Percentiles rank a stretch among this genome's conserved stretches.
These are phyloP conservation scores for Mortierella sp. DNA, from an alignment of 371 early-diverging fungal genomes.

Conservation along the genomic window DNA sequence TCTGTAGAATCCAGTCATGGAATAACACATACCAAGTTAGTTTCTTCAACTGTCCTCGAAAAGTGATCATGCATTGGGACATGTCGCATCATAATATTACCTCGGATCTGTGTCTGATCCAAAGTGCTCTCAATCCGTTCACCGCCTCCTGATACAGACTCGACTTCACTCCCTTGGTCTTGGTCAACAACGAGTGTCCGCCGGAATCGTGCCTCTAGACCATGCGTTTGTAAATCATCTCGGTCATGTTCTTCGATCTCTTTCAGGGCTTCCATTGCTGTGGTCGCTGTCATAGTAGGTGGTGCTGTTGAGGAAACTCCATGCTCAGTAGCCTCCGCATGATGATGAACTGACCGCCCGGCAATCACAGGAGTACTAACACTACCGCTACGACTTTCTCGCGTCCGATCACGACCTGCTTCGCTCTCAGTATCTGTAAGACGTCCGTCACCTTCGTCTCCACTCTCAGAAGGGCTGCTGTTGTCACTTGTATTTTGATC, in stretches of 20 bases:
- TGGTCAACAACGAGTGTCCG: constrained; percentile 16
- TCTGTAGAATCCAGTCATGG: constrained; percentile 9
- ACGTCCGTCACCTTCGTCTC: constrained; percentile 41
- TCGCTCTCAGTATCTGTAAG: constrained; percentile 47
- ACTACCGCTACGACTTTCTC: constrained; percentile 3
- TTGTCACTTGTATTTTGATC: constrained; percentile 1
- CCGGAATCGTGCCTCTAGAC: constrained; percentile 18
- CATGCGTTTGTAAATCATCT: constrained; percentile 30
- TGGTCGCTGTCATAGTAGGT: constrained; percentile 1
- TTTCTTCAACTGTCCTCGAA: too few relatives aligned
- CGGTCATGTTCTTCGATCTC: constrained; percentile 42
- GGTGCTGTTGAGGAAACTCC: not conserved
- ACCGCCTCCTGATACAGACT: too few relatives aligned
- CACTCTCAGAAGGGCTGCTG: constrained; percentile 17
- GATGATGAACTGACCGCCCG: constrained; percentile 4
- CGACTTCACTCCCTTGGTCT: constrained; percentile 27
- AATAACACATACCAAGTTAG: too few relatives aligned
- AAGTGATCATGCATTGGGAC: too few relatives aligned
- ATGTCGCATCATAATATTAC: constrained; percentile 2
- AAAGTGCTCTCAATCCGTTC: constrained; percentile 17
- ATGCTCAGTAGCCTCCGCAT: constrained; percentile 1
- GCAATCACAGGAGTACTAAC: constrained; percentile 38
- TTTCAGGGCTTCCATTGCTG: constrained; percentile 30
- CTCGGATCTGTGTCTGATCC: constrained; percentile 32
- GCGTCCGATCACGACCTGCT: constrained; percentile 6